Percentiles rank a stretch among this genome's conserved stretches.
Conservation (phyloP, 768 basidiomycete genomes). For the Aureoboletus auriporus region DNA sequence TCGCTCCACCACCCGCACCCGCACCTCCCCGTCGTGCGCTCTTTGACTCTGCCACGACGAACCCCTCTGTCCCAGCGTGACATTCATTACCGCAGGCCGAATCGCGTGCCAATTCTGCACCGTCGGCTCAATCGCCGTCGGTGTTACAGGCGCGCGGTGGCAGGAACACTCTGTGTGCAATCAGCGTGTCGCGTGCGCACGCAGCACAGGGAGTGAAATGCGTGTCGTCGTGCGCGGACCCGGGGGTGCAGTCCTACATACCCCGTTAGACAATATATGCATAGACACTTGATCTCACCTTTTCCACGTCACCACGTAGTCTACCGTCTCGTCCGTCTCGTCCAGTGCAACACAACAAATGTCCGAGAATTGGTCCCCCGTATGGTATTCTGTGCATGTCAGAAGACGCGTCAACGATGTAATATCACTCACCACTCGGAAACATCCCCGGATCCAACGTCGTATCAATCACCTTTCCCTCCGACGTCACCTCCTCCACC, state of each 20-base stretch:
- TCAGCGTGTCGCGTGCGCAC: conserved; percentile 53
- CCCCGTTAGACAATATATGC: too few relatives aligned
- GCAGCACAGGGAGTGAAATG: conserved; percentile 57
- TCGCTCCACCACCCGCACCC: conserved; percentile 54
- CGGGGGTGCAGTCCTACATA: too few relatives aligned
- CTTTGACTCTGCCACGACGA: conserved; percentile 76
- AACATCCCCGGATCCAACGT: too few relatives aligned
- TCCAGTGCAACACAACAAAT: conserved; percentile 49
- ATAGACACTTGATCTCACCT: conserved; percentile 40
- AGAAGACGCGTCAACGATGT: too few relatives aligned
- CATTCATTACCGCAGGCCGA: conserved; percentile 63
- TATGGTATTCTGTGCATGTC: too few relatives aligned
- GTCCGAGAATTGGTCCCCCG: conserved; percentile 63
- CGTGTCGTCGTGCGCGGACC: conserved; percentile 46
- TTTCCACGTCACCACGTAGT: conserved; percentile 62
- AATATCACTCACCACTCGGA: too few relatives aligned
- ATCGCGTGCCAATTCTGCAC: conserved; percentile 63
- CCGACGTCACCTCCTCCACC: conserved; percentile 48
- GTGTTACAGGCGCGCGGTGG: conserved; percentile 62
- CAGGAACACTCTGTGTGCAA: conserved; percentile 61
- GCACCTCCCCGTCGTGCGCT: conserved; percentile 56
- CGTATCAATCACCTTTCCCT: conserved; percentile 43
- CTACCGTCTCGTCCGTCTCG: conserved; percentile 42
- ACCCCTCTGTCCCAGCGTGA: conserved; percentile 72
- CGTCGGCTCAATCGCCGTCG: conserved; percentile 50